These are phyloP conservation scores for Blastobotrys terrestris DNA, from an alignment of 805 yeast species.

Conservation along the genomic window DNA sequence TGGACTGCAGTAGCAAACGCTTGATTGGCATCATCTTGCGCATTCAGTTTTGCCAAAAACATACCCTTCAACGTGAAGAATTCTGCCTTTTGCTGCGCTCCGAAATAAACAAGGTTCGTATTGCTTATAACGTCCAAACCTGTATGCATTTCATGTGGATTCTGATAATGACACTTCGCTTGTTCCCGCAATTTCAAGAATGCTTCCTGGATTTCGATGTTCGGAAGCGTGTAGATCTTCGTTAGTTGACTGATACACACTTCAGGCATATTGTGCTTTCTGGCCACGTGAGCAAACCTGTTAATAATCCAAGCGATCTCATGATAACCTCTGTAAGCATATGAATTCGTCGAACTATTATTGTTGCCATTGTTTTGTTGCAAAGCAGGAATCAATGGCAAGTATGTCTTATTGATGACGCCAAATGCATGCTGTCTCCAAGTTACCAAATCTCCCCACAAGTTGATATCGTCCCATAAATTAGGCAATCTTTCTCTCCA, in stretches of 20 bases:
- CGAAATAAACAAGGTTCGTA: constrained; percentile 92
- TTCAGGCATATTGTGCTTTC: constrained; percentile 94
- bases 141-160: constrained; percentile 81
- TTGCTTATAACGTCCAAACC: constrained; percentile 96
- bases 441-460: constrained; percentile 96
- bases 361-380: constrained; percentile 48
- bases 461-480: constrained; percentile 93
- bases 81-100: constrained; percentile 96
- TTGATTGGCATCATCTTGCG: constrained; percentile 92
- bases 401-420: constrained; percentile 87
- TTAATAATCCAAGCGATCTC: constrained; percentile 99
- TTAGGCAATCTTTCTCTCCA: constrained; percentile 98
- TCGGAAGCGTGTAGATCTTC: constrained; percentile 90
- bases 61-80: constrained; percentile 96
- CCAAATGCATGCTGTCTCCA: constrained; percentile 99
- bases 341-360: constrained; percentile 63
- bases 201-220: constrained; percentile 97
- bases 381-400: constrained; percentile 82
- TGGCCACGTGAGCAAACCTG: constrained; percentile 96
- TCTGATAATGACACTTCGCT: constrained; percentile 95
- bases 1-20: constrained; percentile 98
- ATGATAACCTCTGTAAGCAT: constrained; percentile 96
- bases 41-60: constrained; percentile 88
- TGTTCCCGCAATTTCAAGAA: constrained; percentile 92
- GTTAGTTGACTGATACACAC: constrained; percentile 91